A percentile compares a stretch with the other conserved stretches of the same genome.
Conservation (phyloP, 495 filamentous ascomycete species). For the Podospora conica region DNA sequence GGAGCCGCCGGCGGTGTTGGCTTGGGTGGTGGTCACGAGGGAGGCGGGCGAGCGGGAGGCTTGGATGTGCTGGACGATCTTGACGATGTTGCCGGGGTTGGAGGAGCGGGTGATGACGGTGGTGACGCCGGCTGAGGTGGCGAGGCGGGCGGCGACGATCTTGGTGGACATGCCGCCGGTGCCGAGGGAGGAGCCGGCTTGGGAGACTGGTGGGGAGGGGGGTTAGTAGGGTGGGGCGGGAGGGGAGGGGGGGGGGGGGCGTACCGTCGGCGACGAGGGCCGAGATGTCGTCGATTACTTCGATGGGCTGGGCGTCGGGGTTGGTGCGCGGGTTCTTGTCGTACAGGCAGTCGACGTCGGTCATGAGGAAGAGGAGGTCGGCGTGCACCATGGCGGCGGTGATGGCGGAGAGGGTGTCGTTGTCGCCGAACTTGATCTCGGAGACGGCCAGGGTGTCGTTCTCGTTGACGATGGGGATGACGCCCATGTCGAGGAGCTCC, state of each 20-base stretch:
- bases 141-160: conserved; percentile 88
- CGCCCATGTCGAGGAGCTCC: conserved; percentile 88
- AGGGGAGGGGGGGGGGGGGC: background rate
- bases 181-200: conserved; percentile 78
- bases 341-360: conserved; percentile 95
- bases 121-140: conserved; percentile 90
- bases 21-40: conserved; percentile 16
- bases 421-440: conserved; percentile 99
- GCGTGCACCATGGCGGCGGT: conserved; percentile 96
- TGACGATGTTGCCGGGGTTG: conserved; percentile 83
- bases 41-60: conserved; percentile 35
- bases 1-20: conserved; percentile 10
- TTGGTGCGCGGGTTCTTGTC: conserved; percentile 86
- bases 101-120: conserved; percentile 91
- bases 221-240: background rate
- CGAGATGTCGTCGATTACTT: conserved; percentile 84
- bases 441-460: conserved; percentile 95
- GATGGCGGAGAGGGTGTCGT: conserved; percentile 93
- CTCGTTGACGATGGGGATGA: conserved; percentile 97
- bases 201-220: conserved; percentile 54
- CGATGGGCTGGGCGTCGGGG: conserved; percentile 80
- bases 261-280: conserved; percentile 75
- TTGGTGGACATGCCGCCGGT: conserved; percentile 99
- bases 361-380: conserved; percentile 97
- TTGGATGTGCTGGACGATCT: conserved; percentile 80